A percentile compares a stretch with the other conserved stretches of the same genome.
Conservation (phyloP, 352 stramenopile genomes). For the Halophytophthora polymorphica region DNA sequence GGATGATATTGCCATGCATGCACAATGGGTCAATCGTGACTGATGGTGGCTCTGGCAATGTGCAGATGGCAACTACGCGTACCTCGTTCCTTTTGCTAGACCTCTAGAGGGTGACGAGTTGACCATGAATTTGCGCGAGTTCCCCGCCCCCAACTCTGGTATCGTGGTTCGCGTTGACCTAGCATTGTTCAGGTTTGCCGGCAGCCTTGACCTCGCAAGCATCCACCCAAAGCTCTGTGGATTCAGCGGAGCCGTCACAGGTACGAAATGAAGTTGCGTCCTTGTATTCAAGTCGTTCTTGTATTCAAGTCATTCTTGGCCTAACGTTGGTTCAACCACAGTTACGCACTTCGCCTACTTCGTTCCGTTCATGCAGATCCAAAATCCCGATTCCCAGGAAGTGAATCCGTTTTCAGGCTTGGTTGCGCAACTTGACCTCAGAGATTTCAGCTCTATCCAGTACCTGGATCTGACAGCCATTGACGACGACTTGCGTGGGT, state of each 20-base stretch:
- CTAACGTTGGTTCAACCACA: slow-evolving; percentile 8
- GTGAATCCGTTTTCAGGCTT: slow-evolving; percentile 56
- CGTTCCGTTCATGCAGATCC: slow-evolving; percentile 60
- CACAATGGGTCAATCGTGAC: not conserved
- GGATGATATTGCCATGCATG: not conserved
- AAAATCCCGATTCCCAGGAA: slow-evolving; percentile 26
- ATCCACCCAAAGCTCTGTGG: slow-evolving; percentile 47
- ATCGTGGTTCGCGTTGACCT: slow-evolving; percentile 59
- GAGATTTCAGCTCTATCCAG: slow-evolving; percentile 51
- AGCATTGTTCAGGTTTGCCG: slow-evolving; percentile 33
- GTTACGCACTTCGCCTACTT: slow-evolving; percentile 74
- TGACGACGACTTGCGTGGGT: slow-evolving; percentile 53
- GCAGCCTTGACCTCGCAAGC: slow-evolving; percentile 50
- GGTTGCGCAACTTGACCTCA: slow-evolving; percentile 57
- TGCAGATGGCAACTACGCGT: slow-evolving; percentile 59
- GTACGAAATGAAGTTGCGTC: slow-evolving; percentile 14
- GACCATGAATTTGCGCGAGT: slow-evolving; percentile 67
- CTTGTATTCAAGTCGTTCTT: not conserved
- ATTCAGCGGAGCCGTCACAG: slow-evolving; percentile 62
- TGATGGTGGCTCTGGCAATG: not conserved
- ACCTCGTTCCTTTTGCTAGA: slow-evolving; percentile 51
- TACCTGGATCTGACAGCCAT: slow-evolving; percentile 50
- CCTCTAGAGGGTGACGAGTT: slow-evolving; percentile 42
- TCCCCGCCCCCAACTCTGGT: slow-evolving; percentile 62
- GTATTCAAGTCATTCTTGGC: not conserved